Base-by-base conservation (phyloP, 768 basidiomycete species). In the Mycena latifolia region DNA sequence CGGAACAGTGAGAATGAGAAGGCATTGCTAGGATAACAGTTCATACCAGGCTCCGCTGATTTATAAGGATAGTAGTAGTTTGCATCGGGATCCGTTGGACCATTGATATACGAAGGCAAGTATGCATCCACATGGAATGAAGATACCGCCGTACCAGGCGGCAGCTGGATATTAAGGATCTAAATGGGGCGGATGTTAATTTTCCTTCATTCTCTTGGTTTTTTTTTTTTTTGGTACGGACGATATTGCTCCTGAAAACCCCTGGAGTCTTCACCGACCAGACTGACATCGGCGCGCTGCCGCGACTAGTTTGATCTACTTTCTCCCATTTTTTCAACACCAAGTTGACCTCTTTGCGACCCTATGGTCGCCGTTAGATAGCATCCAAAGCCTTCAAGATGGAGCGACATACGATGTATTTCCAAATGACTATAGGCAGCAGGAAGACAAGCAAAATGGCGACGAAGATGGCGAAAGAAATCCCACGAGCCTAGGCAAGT, bases 341-440 rank as follows among this genome's bases (percentile, higher is more conserved):
- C 61, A 55, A 64, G 63, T 70, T 78, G 31, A 84, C 79, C 27
- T 79, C 79, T 28, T 70, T 68, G 61, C 77, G 81, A 52, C 87
- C 85, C 85, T 86, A 63, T n/a, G 17, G n/a, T 61, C 31, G n/a
- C 20, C 14, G 45, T 33, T 55, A 2, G 27, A 45, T 33, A 22
- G 54, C 1, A 39, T 24, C 18, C 24, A 7, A 12, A 48, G 58
- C n/a, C 4, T 18, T 29, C 10, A 22, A 35, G 55, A 51, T 22
- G 10, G 33, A 45, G 39, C 31, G n/a, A 80, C 82, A 43, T 45
- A 82, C 79, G 59, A 78, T 65, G 35, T 71, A 77, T 67, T 88
- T 88, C 85, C 86, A 88, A 25, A 82, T 46, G 43, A 79, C 48
- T 45, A 85, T 71, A 8, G 86, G 87, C 4, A 74, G 43, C 48